Percentiles rank a stretch among this genome's conserved stretches.
Conservation (phyloP, 164 flowering plant genomes). For the Chimonanthus salicifolius region DNA sequence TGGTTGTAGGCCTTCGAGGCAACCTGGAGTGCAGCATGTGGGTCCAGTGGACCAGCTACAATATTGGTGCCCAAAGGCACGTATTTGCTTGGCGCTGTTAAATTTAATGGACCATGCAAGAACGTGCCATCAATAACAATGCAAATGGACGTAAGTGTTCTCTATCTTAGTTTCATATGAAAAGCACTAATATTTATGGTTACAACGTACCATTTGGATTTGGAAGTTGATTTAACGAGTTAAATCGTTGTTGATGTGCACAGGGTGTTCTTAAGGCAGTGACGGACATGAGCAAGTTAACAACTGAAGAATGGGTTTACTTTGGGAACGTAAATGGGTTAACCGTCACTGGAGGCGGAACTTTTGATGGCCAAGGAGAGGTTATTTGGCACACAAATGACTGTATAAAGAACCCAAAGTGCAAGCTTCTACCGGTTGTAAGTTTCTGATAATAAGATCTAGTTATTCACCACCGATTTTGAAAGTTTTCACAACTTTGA, state of each 20-base stretch:
- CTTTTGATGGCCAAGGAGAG: constrained; percentile 73
- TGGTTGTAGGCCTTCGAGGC: constrained; percentile 36
- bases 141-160: constrained; percentile 30
- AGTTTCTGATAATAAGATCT: background rate
- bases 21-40: constrained; percentile 57
- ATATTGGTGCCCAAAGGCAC: constrained; percentile 41
- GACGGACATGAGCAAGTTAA: constrained; percentile 31
- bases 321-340: constrained; percentile 44
- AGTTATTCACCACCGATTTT: background rate
- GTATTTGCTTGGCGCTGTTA: constrained; percentile 47
- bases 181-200: no score
- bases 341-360: constrained; percentile 55
- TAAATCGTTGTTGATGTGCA: background rate
- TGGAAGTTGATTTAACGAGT: no score
- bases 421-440: constrained; percentile 46
- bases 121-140: constrained; percentile 29
- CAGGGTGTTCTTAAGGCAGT: constrained; percentile 55
- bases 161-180: no score
- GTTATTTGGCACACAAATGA: constrained; percentile 51
- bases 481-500: no score
- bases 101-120: constrained; percentile 56
- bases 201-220: no score
- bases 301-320: constrained; percentile 43
- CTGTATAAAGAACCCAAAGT: background rate
- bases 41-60: constrained; percentile 17